Evolutionary conservation across 129 eudicot genomes (phyloP), one percentile per base, ranked within the genome.

Genomic region (Arctium lappa): DNA sequence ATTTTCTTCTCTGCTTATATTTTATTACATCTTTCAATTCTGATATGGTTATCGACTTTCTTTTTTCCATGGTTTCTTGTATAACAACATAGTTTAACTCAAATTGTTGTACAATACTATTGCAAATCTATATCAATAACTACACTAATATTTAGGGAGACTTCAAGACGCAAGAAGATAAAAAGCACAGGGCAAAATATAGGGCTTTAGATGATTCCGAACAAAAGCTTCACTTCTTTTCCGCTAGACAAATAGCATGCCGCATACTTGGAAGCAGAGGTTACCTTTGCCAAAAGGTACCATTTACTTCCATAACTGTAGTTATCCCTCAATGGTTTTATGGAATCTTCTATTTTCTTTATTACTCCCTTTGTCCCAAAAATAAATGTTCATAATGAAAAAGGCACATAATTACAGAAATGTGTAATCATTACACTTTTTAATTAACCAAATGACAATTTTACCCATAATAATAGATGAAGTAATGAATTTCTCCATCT

Each of bases 191-290:
- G 84, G 97, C 90, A 77, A 90, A 91, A 70, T 95, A 93, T 84
- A 83, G 87, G 46, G 85, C 93, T 0, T 85, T 95, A 77, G 85
- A 80, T 72, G 92, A 84, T 84, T 90, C 97, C 5, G 98, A 93
- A 79, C 80, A 88, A 78, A 95, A 95, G 84, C 80, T 93, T 11
- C 95, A 95, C 27, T 95, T 95, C 87, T 95, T 86, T 80, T 85
- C 98, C 46, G 95, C 99, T 65, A 92, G 98, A 53, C 99, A 95
- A 84, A 89, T 95, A 74, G 99, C 99, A 27, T 95, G 99, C 71
- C 97, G 98, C 73, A 75, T 95, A 84, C 97, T 95, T 68, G 99
- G 98, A 72, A 95, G 99, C 82, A 82, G 97, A 89, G 92, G 92
- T 85, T 95, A 95, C 89, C 98, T 95, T 85, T 93, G 99, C 50